Base-by-base conservation (phyloP, 345 rosid genomes). In the Turritis glabra region DNA sequence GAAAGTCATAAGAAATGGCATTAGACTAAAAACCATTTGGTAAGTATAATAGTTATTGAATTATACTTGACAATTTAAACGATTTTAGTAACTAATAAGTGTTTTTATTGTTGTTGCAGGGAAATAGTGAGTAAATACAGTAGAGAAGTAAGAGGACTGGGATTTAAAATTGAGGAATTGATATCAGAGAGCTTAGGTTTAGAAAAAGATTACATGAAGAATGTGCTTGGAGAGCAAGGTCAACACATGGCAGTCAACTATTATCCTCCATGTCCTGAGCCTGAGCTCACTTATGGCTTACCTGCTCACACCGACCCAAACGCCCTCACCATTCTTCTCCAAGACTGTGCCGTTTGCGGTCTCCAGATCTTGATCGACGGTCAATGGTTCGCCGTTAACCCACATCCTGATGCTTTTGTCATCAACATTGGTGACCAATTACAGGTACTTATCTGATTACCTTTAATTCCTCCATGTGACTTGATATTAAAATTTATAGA, bases 241-340 rank as follows among this genome's bases (percentile, higher is more conserved):
- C 98, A 93, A 75, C 97, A 91, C 76, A 93, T 93, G 98, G 96
- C 98, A 13, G 81, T 93, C 4, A 93, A 93, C 80, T 93, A 77
- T 54, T 93, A 93, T 73, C 98, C 98, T 4, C 92, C 91, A 5
- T 93, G 98, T 73, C 98, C 98, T 3, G 69, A 89, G 69, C 98
- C 98, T 15, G 98, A 93, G 29, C 85, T 93, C 8, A 93, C 98
- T 32, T 91, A 85, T 57, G 98, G 98, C 11, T 81, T 93, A 62
- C 98, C 97, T 5, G 89, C 82, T 25, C 98, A 93, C 71, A 91
- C 98, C 0, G 98, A 93, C 85, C 98, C 98, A 0, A 91, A 93
- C 29, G 86, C 89, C 8, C 88, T 93, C 19, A 93, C 98, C 35
- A 87, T 93, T 59, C 80, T 93, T 19, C 89, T 93, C 54, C 98